Conservation (phyloP, 805 yeast species). For the Candida ortonii region DNA sequence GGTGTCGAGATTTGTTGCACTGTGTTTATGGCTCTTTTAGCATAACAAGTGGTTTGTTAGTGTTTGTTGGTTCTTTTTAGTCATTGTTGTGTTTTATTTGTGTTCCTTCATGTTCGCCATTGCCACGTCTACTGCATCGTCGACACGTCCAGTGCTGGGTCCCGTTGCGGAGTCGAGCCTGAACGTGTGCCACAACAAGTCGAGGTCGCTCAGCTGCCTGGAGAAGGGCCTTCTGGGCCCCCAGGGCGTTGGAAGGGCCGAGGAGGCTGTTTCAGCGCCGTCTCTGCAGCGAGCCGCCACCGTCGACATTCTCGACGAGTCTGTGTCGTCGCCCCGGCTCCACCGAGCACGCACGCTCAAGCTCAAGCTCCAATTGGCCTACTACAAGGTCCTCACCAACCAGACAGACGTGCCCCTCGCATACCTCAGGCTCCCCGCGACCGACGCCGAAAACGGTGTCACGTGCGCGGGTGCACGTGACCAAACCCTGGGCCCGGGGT, state of each 20-base stretch:
- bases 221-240: conserved; percentile 7
- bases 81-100: not conserved
- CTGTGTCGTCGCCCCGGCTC: conserved; percentile 29
- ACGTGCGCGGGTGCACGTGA: conserved; percentile 2
- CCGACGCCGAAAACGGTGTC: conserved; percentile 4
- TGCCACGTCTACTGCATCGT: conserved; percentile 15
- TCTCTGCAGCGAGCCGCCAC: conserved; percentile 18
- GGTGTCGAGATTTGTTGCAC: not conserved
- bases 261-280: conserved; percentile 2
- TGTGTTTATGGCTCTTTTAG: not conserved
- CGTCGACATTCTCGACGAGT: no score
- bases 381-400: conserved; percentile 49
- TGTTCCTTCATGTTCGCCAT: conserved; percentile 12
- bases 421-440: conserved; percentile 27
- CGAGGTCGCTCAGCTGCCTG: conserved; percentile 13
- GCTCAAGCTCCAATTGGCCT: conserved; percentile 49
- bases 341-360: conserved; percentile 42
- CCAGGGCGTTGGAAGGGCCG: not conserved
- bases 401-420: conserved; percentile 37
- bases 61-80: not conserved
- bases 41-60: not conserved
- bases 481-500: no score
- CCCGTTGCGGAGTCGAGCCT: conserved; percentile 21
- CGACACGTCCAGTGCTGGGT: conserved; percentile 22
- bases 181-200: conserved; percentile 17